Evolutionary conservation across 441 rosid species (phyloP).

Genomic region (Metrosideros polymorpha): DNA sequence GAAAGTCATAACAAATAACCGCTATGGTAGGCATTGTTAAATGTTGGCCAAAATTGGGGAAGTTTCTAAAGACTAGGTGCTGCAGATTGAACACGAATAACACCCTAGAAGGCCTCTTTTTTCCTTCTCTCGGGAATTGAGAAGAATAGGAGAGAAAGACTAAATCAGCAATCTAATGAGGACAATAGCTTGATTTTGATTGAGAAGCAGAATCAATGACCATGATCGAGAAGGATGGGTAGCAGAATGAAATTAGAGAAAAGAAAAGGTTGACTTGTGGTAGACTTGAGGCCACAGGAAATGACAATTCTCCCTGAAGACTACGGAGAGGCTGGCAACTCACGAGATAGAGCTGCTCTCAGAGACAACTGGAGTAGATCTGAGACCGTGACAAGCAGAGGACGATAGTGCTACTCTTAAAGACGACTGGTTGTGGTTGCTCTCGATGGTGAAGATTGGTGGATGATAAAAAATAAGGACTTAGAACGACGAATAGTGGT

Average conservation of each 20-base stretch:
- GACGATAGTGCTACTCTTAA: background rate
- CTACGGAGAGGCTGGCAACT: background rate
- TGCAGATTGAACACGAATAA: background rate
- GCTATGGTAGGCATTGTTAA: background rate
- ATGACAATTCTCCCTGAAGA: background rate
- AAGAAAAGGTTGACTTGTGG: background rate
- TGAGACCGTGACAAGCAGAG: background rate
- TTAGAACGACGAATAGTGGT: background rate
- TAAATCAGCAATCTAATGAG: background rate
- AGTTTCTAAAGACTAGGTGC: background rate
- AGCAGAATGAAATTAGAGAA: background rate
- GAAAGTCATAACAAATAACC: background rate
- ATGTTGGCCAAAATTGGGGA: background rate
- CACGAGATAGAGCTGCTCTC: background rate
- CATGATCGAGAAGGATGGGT: background rate
- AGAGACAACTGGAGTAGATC: background rate
- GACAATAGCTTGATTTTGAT: background rate
- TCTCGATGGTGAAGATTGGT: background rate
- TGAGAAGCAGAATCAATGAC: background rate
- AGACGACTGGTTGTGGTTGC: background rate
- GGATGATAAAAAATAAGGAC: background rate
- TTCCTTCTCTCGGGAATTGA: background rate
- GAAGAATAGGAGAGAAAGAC: background rate
- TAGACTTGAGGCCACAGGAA: background rate
- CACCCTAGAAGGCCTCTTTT: background rate